Base-by-base conservation (phyloP, 2,329 filamentous ascomycete species). In the Stemphylium vesicarium region DNA sequence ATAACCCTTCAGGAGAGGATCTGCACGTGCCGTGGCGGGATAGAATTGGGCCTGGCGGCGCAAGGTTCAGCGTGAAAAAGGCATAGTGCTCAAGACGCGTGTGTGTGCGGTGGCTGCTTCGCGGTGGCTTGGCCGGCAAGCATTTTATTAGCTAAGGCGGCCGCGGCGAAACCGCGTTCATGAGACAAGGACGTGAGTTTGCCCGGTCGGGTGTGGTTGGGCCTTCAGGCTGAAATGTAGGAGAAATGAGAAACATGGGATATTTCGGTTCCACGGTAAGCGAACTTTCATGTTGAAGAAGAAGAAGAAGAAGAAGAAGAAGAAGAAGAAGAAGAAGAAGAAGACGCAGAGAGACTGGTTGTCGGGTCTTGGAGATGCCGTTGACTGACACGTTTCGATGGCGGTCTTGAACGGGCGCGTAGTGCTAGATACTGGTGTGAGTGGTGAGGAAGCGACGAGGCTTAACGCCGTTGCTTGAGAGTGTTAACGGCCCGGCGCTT, bases 371-470 rank as follows among this genome's bases (percentile, higher is more conserved):
- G 4, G n/a, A 12, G 8, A 29, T 48, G 44, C 44, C 44, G 49
- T 32, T 24, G 41, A 35, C 44, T 37, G 43, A 29, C 15, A 48
- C 24, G 43, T 50, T 44, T 45, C 45, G 35, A 54, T 41, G 38
- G 33, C 48, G 36, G 39, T 49, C 53, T 35, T 40, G 22, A 13
- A 24, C 35, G 20, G 59, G 64, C 64, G 63, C 46, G 49, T 63
- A 61, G 33, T 36, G 33, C 13, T 36, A 36, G 33, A 36, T 60
- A 42, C 39, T 11, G 36, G 39, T 32, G 40, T 60, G 50, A 56
- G 56, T 56, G 41, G 50, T 53, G 52, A 49, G 26, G 36, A 26
- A n/a, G 33, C 38, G 50, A 48, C 22, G 44, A 52, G 50, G 48
- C 54, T 56, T 53, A 20, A 49, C 50, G 54, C 46, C 54, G 24